Evolutionary conservation across 2,329 filamentous ascomycete genomes (phyloP).

Genomic region (Didymella glomerata): DNA sequence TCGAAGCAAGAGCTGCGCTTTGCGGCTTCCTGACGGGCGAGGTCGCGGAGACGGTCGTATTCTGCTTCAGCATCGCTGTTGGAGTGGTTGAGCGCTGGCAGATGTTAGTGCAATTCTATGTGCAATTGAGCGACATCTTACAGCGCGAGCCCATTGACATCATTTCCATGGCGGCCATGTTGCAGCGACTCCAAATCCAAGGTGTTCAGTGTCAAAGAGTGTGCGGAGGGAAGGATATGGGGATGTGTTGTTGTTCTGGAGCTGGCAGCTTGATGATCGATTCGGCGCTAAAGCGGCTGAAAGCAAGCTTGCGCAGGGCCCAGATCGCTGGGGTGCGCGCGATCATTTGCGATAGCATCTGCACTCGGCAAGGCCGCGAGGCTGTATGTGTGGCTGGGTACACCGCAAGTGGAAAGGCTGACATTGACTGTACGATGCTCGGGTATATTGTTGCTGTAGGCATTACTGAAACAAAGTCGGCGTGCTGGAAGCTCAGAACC

Average conservation of each 20-base stretch:
- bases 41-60: slow-evolving; percentile 87
- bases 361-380: slow-evolving; percentile 10
- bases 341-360: slow-evolving; percentile 9
- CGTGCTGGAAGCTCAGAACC: slow-evolving; percentile 66
- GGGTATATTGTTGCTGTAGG: slow-evolving; percentile 18
- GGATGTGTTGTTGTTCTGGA: slow-evolving; percentile 29
- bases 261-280: slow-evolving; percentile 15
- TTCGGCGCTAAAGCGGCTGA: slow-evolving; percentile 22
- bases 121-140: slow-evolving; percentile 27
- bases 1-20: slow-evolving; percentile 83
- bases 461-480: neutral
- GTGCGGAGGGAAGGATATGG: slow-evolving; percentile 5
- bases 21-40: slow-evolving; percentile 80
- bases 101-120: slow-evolving; percentile 10
- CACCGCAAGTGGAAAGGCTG: slow-evolving; percentile 8
- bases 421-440: slow-evolving; percentile 6
- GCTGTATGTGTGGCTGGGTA: neutral
- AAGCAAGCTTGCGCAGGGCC: slow-evolving; percentile 21
- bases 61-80: slow-evolving; percentile 70
- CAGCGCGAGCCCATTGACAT: slow-evolving; percentile 48
- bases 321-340: slow-evolving; percentile 23
- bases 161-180: slow-evolving; percentile 47
- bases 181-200: slow-evolving; percentile 23
- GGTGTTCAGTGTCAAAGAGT: slow-evolving; percentile 4
- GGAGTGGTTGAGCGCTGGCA: slow-evolving; percentile 48